Percentiles rank a stretch among this genome's conserved stretches.
Conservation (phyloP, 1,139 yeast species). For the Lodderomyces theae region DNA sequence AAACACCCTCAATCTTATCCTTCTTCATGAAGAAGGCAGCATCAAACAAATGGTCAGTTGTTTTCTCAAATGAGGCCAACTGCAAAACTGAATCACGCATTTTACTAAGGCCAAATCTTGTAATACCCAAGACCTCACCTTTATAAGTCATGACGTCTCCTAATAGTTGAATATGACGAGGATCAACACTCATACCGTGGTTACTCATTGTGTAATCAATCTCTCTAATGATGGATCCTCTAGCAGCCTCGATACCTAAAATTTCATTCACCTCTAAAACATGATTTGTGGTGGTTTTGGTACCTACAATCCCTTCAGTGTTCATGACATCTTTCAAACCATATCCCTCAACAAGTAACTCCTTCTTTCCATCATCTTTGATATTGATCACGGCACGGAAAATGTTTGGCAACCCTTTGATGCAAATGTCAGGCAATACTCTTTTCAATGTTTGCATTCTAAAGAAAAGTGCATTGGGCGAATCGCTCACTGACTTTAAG, state of each 20-base stretch:
- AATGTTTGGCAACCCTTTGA: conserved; percentile 88
- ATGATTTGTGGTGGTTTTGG: conserved; percentile 86
- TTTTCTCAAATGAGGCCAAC: conserved; percentile 95
- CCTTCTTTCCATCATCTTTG: conserved; percentile 80
- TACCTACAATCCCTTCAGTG: conserved; percentile 93
- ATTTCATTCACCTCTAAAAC: conserved; percentile 86
- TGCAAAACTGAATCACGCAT: conserved; percentile 98
- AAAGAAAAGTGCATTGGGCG: conserved; percentile 62
- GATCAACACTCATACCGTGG: conserved; percentile 99
- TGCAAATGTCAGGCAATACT: conserved; percentile 79
- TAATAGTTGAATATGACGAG: conserved; percentile 94
- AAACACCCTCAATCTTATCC: conserved; percentile 94
- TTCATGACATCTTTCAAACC: conserved; percentile 96
- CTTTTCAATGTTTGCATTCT: conserved; percentile 89
- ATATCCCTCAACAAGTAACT: conserved; percentile 94
- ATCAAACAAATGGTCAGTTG: conserved; percentile 96
- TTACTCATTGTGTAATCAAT: conserved; percentile 97
- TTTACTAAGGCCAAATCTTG: conserved; percentile 95
- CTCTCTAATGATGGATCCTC: conserved; percentile 88
- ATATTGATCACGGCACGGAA: conserved; percentile 96
- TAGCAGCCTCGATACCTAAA: conserved; percentile 96
- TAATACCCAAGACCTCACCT: conserved; percentile 97
- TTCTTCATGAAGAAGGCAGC: conserved; percentile 98
- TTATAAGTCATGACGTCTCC: conserved; percentile 99
- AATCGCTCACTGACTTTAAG: conserved; percentile 27